phyloP scores from a whole-genome alignment of 129 eudicot species.

The Kitagawia praeruptora region DNA sequence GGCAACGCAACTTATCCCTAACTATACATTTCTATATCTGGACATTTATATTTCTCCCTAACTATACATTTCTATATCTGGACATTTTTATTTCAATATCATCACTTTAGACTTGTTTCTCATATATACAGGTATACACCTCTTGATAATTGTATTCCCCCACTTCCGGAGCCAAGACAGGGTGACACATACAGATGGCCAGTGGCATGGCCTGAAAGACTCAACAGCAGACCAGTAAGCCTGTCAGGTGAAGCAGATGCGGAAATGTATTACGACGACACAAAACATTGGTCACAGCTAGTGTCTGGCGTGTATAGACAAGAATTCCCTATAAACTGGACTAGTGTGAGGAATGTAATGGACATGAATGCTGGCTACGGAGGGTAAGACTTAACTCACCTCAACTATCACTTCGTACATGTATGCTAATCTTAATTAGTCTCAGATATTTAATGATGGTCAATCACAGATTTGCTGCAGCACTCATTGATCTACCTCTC shows the following conservation, averaged over 20 bases:
- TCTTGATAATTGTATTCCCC: constrained; percentile 62
- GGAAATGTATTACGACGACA: constrained; percentile 50
- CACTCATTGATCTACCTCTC: constrained; percentile 56
- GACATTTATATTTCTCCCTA: not conserved
- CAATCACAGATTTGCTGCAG: constrained; percentile 70
- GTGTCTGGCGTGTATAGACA: constrained; percentile 58
- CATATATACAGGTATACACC: constrained; percentile 53
- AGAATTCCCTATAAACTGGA: constrained; percentile 63
- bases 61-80: not conserved
- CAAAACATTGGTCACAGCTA: constrained; percentile 62
- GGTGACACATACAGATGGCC: constrained; percentile 56
- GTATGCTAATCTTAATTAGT: not conserved
- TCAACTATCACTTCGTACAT: not conserved
- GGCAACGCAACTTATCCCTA: not conserved
- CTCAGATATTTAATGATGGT: not conserved
- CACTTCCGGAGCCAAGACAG: constrained; percentile 28
- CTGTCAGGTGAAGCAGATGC: constrained; percentile 39
- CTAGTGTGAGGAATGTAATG: constrained; percentile 78
- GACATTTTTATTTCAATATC: not conserved
- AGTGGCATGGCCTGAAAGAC: constrained; percentile 81
- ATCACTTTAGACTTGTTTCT: constrained; percentile 7
- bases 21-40: not conserved
- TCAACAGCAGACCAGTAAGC: constrained; percentile 47
- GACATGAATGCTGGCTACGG: constrained; percentile 97
- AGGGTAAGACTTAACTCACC: constrained; percentile 49